A percentile compares a stretch with the other conserved stretches of the same genome.
Conservation (phyloP, 2,329 filamentous ascomycete species). For the Aspergillus tubingensis region DNA sequence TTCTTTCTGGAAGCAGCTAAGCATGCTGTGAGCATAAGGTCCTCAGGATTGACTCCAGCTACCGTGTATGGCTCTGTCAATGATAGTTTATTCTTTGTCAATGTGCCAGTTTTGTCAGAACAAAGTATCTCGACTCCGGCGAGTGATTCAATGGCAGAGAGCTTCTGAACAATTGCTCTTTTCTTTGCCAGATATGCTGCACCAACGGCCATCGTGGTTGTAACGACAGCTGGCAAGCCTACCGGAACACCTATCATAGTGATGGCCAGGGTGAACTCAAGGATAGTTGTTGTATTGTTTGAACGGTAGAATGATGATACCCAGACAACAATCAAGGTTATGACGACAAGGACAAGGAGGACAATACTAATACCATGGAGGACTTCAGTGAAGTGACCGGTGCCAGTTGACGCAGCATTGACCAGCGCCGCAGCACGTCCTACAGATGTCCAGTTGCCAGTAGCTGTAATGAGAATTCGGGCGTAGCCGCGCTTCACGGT, state of each 20-base stretch:
- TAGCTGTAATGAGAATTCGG: constrained; percentile 78
- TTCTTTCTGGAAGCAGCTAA: constrained; percentile 89
- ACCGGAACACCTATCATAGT: constrained; percentile 91
- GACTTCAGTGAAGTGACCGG: constrained; percentile 88
- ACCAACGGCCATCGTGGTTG: constrained; percentile 92
- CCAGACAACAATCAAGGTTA: constrained; percentile 82
- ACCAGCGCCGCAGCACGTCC: constrained; percentile 85
- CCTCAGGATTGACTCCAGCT: constrained; percentile 77
- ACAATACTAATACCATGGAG: constrained; percentile 83
- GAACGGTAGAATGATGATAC: constrained; percentile 85
- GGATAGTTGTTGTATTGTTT: constrained; percentile 74
- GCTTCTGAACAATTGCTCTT: constrained; percentile 90
- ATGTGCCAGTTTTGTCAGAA: constrained; percentile 90
- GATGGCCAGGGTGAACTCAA: constrained; percentile 83
- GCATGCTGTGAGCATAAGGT: constrained; percentile 90
- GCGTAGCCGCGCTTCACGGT: constrained; percentile 88
- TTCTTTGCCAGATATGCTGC: constrained; percentile 89
- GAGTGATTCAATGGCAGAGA: constrained; percentile 87
- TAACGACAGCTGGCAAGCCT: constrained; percentile 89
- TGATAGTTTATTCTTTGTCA: constrained; percentile 93
- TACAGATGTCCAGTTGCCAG: constrained; percentile 87
- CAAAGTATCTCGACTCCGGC: constrained; percentile 92
- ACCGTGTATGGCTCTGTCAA: constrained; percentile 83
- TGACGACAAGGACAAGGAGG: constrained; percentile 75
- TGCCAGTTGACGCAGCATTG: constrained; percentile 70